Conservation (phyloP, 768 basidiomycete genomes). For the Polyporus arcularius region DNA sequence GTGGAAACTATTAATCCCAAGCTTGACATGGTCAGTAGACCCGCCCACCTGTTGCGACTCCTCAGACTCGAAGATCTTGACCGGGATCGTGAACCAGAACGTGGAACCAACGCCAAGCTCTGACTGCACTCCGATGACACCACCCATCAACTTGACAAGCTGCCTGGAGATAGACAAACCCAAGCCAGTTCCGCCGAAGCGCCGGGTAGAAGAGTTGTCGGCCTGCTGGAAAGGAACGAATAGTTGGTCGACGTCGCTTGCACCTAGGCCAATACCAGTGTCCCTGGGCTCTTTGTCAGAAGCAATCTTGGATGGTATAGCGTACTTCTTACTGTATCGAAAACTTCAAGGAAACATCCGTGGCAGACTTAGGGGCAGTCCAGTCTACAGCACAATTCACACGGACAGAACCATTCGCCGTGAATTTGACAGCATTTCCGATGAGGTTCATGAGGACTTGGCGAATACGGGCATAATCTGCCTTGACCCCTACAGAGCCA, state of each 20-base stretch:
- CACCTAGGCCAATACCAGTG: conserved; percentile 70
- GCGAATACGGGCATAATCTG: conserved; percentile 73
- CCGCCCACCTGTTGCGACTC: conserved; percentile 56
- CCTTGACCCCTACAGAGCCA: conserved; percentile 56
- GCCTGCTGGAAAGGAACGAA: conserved; percentile 81
- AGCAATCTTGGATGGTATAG: background rate
- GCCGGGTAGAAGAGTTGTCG: conserved; percentile 75
- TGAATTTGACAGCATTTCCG: conserved; percentile 79
- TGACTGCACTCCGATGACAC: conserved; percentile 69
- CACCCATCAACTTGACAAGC: conserved; percentile 75
- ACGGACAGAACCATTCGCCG: conserved; percentile 60
- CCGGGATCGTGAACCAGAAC: conserved; percentile 77
- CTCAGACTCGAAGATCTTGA: conserved; percentile 53
- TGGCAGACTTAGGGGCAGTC: conserved; percentile 31
- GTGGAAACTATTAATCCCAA: background rate
- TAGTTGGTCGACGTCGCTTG: conserved; percentile 63
- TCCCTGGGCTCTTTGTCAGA: conserved; percentile 43
- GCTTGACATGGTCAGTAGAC: conserved; percentile 5
- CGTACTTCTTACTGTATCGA: conserved; percentile 53
- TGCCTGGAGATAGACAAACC: conserved; percentile 76
- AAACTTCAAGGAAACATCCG: conserved; percentile 60
- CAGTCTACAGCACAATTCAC: conserved; percentile 61
- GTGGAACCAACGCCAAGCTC: conserved; percentile 62
- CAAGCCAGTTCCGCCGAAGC: conserved; percentile 77
- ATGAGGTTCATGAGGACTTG: conserved; percentile 81